Conservation (phyloP, 2,329 filamentous ascomycete species). For the Colletotrichum orbiculare region DNA sequence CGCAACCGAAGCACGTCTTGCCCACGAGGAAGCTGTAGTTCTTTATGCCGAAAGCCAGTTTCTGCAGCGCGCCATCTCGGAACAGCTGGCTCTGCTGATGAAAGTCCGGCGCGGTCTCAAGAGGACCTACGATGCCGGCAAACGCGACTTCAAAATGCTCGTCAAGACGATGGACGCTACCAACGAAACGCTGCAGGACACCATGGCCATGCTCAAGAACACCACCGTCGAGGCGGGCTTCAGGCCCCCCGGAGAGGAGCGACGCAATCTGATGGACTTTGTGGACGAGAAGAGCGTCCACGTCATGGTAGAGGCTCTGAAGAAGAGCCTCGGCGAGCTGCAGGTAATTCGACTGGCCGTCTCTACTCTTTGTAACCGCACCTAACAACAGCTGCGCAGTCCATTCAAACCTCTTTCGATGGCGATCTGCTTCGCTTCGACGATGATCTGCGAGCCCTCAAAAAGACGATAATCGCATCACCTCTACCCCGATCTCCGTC, state of each 20-base stretch:
- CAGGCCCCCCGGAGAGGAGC: conserved; percentile 66
- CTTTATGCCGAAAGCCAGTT: conserved; percentile 78
- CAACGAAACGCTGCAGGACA: conserved; percentile 72
- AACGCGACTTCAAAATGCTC: conserved; percentile 69
- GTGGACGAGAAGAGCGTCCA: conserved; percentile 79
- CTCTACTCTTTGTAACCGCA: background rate
- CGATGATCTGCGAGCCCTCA: conserved; percentile 75
- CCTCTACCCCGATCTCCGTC: conserved; percentile 48
- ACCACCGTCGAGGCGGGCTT: conserved; percentile 74
- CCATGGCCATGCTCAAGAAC: conserved; percentile 71
- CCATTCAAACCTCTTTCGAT: conserved; percentile 78
- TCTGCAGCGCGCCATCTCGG: conserved; percentile 69
- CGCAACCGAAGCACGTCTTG: conserved; percentile 77
- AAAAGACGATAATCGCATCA: conserved; percentile 63
- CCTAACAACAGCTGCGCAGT: conserved; percentile 48
- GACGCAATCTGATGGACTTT: conserved; percentile 78
- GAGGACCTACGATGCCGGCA: conserved; percentile 66
- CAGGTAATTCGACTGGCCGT: conserved; percentile 58
- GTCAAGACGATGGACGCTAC: conserved; percentile 74
- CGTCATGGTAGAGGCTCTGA: conserved; percentile 72
- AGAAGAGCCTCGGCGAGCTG: conserved; percentile 76
- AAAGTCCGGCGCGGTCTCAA: conserved; percentile 63
- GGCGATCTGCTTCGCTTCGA: conserved; percentile 81
- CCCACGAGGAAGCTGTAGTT: conserved; percentile 82
- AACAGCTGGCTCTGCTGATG: conserved; percentile 64